Conservation (phyloP, 768 basidiomycete genomes). For the Lepiota venenata region DNA sequence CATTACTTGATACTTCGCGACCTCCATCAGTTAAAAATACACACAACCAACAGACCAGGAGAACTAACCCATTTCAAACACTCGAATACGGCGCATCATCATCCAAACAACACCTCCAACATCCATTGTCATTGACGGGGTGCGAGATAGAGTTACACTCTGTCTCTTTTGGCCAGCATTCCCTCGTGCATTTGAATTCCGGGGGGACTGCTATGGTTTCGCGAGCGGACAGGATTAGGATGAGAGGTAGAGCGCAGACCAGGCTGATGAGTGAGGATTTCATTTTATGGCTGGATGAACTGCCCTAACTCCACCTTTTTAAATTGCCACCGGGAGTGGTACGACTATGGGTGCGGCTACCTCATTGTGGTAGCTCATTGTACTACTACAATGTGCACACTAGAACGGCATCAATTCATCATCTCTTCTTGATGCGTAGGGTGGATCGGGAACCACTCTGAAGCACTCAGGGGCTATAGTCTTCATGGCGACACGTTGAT, state of each 20-base stretch:
- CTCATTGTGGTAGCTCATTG: too few relatives aligned
- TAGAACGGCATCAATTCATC: not conserved
- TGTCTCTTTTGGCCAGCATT: not conserved
- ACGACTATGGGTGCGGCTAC: too few relatives aligned
- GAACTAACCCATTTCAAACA: not conserved
- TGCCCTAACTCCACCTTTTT: too few relatives aligned
- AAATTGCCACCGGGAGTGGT: too few relatives aligned
- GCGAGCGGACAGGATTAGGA: not conserved
- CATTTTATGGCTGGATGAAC: too few relatives aligned
- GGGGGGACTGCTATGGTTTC: conserved; percentile 2
- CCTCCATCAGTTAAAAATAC: not conserved
- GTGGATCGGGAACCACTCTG: not conserved
- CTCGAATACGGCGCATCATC: not conserved
- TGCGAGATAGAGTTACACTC: conserved; percentile 6
- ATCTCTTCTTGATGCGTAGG: not conserved
- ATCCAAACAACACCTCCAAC: conserved; percentile 9
- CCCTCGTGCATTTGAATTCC: conserved; percentile 5
- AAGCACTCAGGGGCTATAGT: too few relatives aligned
- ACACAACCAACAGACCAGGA: not conserved
- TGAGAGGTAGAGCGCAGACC: not conserved
- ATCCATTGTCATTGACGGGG: conserved; percentile 5
- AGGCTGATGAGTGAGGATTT: not conserved
- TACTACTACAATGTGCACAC: not conserved
- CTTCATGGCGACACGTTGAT: too few relatives aligned
- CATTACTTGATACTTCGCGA: too few relatives aligned